phyloP scores from a whole-genome alignment of 768 basidiomycete species.

The Mycena venus region DNA sequence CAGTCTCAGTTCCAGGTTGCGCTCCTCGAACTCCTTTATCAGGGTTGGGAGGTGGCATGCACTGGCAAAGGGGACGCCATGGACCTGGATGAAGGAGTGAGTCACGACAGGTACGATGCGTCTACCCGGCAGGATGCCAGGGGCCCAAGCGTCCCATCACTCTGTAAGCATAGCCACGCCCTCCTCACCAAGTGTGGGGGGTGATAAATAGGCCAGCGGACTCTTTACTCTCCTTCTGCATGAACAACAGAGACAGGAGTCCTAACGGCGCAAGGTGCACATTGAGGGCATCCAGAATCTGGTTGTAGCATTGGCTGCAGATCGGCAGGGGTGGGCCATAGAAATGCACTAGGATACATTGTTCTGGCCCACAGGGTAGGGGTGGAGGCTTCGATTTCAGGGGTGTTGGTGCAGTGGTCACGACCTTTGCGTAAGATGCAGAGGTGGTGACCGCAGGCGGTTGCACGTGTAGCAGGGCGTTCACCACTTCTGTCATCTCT shows the following conservation, averaged over 20 bases:
- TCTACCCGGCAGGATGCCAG: neutral
- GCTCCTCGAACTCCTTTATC: neutral
- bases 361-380: neutral
- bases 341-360: neutral
- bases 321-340: too few species aligned
- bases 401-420: neutral
- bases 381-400: neutral
- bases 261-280: too few species aligned
- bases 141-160: neutral
- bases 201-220: too few species aligned
- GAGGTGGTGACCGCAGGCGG: too few species aligned
- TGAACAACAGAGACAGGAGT: too few species aligned
- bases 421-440: neutral
- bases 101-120: neutral
- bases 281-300: too few species aligned
- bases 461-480: too few species aligned
- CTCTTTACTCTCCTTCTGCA: too few species aligned
- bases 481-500: too few species aligned
- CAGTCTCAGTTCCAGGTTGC: neutral
- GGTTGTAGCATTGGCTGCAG: too few species aligned
- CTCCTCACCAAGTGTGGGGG: too few species aligned
- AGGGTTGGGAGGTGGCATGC: neutral
- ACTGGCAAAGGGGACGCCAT: neutral
- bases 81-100: neutral
- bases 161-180: neutral